Conservation (phyloP, 106 monocot species). For the Triglochin maritima region DNA sequence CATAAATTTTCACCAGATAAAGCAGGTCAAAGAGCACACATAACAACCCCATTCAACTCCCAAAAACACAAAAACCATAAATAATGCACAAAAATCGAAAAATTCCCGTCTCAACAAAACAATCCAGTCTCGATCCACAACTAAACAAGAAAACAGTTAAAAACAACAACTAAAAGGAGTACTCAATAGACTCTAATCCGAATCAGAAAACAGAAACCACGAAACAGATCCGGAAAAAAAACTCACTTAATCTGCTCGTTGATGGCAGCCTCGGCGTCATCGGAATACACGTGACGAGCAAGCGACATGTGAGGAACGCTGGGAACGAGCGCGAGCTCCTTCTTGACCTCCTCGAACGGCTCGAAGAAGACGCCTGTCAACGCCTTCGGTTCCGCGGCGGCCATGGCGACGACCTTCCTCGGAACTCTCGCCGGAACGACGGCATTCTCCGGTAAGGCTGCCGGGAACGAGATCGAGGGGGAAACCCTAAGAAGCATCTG, state of each 20-base stretch:
- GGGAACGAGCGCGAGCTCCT: constrained; percentile 44
- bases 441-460: not conserved
- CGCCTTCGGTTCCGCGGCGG: constrained; percentile 1
- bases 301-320: constrained; percentile 28
- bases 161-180: not conserved
- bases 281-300: constrained; percentile 49
- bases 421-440: not conserved
- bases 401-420: constrained; percentile 4
- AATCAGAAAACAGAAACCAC: not conserved
- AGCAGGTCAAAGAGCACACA: not conserved
- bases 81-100: not conserved
- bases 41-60: not conserved
- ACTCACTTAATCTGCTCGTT: constrained; percentile 90
- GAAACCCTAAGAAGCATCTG: constrained; percentile 25
- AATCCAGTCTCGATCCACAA: not conserved
- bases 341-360: constrained; percentile 79
- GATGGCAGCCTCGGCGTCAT: constrained; percentile 69
- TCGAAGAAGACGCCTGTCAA: constrained; percentile 30
- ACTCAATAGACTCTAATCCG: too few species aligned
- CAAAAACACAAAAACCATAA: not conserved
- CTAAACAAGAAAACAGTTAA: not conserved
- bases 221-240: not conserved
- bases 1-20: not conserved
- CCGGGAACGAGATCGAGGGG: constrained; percentile 7
- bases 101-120: not conserved